Conservation (phyloP, 1,284 basidiomycete species). For the Ustilago esculenta region DNA sequence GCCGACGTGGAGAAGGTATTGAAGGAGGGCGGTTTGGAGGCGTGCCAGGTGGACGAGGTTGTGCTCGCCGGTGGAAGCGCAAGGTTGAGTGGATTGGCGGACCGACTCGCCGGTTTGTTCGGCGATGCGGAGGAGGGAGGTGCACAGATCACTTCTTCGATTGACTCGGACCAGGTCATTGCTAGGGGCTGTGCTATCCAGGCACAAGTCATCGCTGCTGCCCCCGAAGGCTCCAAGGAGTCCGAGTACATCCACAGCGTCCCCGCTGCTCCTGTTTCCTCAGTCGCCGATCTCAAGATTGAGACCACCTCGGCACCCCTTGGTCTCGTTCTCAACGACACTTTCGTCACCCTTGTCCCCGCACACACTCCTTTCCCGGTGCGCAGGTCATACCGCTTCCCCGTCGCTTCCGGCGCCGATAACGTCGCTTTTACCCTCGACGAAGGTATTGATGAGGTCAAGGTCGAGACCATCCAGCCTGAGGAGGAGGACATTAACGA, state of each 20-base stretch:
- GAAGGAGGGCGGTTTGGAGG: constrained; percentile 75
- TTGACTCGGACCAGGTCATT: constrained; percentile 88
- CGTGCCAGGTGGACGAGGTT: constrained; percentile 83
- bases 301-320: constrained; percentile 71
- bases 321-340: constrained; percentile 79
- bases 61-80: constrained; percentile 86
- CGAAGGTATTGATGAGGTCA: constrained; percentile 84
- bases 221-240: constrained; percentile 51
- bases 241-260: constrained; percentile 48
- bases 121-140: constrained; percentile 75
- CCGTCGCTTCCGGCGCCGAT: constrained; percentile 39
- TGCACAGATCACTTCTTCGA: constrained; percentile 71
- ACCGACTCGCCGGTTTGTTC: constrained; percentile 78
- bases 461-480: constrained; percentile 71
- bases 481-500: constrained; percentile 69
- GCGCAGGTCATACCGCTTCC: constrained; percentile 76
- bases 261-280: constrained; percentile 65
- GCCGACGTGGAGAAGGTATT: constrained; percentile 75
- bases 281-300: constrained; percentile 62
- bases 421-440: constrained; percentile 79
- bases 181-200: constrained; percentile 89
- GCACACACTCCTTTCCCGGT: constrained; percentile 75
- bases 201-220: constrained; percentile 70
- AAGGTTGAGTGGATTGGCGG: constrained; percentile 84
- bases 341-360: constrained; percentile 67